Evolutionary conservation across 2,329 filamentous ascomycete species (phyloP).

Genomic region (Aureobasidium pullulans): DNA sequence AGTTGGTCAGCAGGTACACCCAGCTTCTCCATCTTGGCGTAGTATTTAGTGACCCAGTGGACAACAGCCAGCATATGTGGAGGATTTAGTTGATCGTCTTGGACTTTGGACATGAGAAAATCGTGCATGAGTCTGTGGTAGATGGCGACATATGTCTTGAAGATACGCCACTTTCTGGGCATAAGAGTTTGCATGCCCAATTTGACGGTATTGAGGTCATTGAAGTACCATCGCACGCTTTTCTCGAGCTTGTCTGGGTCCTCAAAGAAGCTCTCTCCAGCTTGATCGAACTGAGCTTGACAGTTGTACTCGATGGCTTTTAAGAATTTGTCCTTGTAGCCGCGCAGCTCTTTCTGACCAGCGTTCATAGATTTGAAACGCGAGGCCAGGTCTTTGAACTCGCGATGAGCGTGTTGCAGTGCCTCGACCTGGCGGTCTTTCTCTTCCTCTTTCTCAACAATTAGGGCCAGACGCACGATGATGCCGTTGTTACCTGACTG

Average conservation of each 20-base stretch:
- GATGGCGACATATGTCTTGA: conserved; percentile 79
- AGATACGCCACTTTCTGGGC: conserved; percentile 95
- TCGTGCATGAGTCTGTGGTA: conserved; percentile 96
- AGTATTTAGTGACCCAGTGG: conserved; percentile 93
- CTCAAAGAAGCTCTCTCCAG: conserved; percentile 68
- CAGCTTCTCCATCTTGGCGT: conserved; percentile 88
- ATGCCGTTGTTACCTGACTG: conserved; percentile 80
- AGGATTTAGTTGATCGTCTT: conserved; percentile 76
- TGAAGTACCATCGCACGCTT: conserved; percentile 92
- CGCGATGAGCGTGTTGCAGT: conserved; percentile 86
- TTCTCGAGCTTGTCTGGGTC: conserved; percentile 81
- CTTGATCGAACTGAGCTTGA: conserved; percentile 64
- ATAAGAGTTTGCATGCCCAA: conserved; percentile 85
- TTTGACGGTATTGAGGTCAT: conserved; percentile 91
- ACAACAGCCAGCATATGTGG: conserved; percentile 86
- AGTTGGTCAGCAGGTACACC: conserved; percentile 73
- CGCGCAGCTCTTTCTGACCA: conserved; percentile 82
- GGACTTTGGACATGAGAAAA: conserved; percentile 73
- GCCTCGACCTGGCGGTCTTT: conserved; percentile 88
- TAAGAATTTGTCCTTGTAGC: conserved; percentile 95
- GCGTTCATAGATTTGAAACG: conserved; percentile 93
- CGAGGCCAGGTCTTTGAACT: conserved; percentile 89
- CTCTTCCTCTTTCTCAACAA: conserved; percentile 94
- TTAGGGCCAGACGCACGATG: conserved; percentile 82
- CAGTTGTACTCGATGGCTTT: conserved; percentile 68